Evolutionary conservation across 2,329 filamentous ascomycete species (phyloP).

Genomic region (Neocucurbitaria cava): DNA sequence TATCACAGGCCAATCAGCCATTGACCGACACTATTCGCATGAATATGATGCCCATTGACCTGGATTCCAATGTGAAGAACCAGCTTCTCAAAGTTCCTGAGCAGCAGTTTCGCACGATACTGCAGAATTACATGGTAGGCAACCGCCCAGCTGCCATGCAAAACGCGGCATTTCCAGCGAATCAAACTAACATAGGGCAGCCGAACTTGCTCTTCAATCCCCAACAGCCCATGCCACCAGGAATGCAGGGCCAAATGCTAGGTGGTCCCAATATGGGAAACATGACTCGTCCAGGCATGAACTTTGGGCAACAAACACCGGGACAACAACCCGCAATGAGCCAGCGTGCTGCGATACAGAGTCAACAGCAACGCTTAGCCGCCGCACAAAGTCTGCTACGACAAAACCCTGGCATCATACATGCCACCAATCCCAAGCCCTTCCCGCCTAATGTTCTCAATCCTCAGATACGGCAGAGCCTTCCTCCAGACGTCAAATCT

Average conservation of each 20-base stretch:
- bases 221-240: constrained; percentile 27
- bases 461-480: constrained; percentile 26
- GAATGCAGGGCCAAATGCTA: constrained; percentile 37
- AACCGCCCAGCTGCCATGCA: constrained; percentile 31
- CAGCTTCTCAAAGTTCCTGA: constrained; percentile 47
- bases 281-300: constrained; percentile 35
- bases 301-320: constrained; percentile 36
- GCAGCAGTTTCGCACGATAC: constrained; percentile 37
- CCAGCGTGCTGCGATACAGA: constrained; percentile 32
- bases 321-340: constrained; percentile 33
- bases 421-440: constrained; percentile 37
- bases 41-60: constrained; percentile 39
- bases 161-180: constrained; percentile 27
- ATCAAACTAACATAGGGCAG: constrained; percentile 29
- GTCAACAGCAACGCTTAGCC: constrained; percentile 37
- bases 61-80: constrained; percentile 37
- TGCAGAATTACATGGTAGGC: constrained; percentile 33
- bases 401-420: constrained; percentile 44
- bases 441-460: constrained; percentile 42
- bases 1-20: constrained; percentile 33
- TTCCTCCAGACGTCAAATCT: constrained; percentile 60
- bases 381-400: constrained; percentile 36
- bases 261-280: constrained; percentile 36
- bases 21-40: constrained; percentile 43
- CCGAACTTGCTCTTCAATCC: constrained; percentile 42